A percentile compares a stretch with the other conserved stretches of the same genome.
Evolutionary conservation across 2,329 filamentous ascomycete genomes (phyloP).

Genomic region (Tolypocladium album): DNA sequence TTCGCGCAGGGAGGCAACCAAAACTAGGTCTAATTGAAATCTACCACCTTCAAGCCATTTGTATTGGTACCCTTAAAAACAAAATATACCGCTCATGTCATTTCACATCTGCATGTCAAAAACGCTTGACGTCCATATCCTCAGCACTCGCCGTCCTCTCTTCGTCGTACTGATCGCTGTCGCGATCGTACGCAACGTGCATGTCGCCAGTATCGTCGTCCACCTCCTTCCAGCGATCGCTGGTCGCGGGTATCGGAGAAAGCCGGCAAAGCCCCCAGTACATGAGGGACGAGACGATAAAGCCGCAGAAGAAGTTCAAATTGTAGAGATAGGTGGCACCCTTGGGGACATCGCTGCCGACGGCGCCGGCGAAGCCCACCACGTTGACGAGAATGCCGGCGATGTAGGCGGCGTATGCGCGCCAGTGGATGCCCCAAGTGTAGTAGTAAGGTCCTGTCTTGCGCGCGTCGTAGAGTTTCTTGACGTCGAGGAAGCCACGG

Average conservation of each 20-base stretch:
- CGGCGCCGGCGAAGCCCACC: slow-evolving; percentile 77
- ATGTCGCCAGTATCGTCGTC: slow-evolving; percentile 50
- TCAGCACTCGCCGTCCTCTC: slow-evolving; percentile 9
- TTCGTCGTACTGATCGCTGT: slow-evolving; percentile 28
- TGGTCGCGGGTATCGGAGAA: slow-evolving; percentile 64
- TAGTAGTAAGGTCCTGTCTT: slow-evolving; percentile 62
- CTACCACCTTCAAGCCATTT: not conserved
- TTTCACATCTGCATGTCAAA: slow-evolving; percentile 1
- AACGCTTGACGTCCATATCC: slow-evolving; percentile 3
- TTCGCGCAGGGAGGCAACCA: not conserved
- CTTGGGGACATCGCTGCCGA: slow-evolving; percentile 59
- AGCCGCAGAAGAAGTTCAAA: slow-evolving; percentile 81
- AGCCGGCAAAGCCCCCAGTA: slow-evolving; percentile 64
- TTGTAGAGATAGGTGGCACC: slow-evolving; percentile 83
- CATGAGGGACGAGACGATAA: slow-evolving; percentile 53
- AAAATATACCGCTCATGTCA: not conserved
- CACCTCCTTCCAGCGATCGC: slow-evolving; percentile 68
- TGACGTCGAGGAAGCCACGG: slow-evolving; percentile 68
- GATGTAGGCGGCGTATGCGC: slow-evolving; percentile 74
- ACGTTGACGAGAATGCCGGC: slow-evolving; percentile 81
- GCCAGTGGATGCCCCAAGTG: slow-evolving; percentile 66
- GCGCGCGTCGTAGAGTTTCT: slow-evolving; percentile 66
- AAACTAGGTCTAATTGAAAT: not conserved
- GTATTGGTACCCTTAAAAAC: not conserved
- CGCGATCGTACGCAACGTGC: slow-evolving; percentile 32